A percentile compares a stretch with the other conserved stretches of the same genome.
phyloP scores from a whole-genome alignment of 2,329 filamentous ascomycete genomes.

The Arthrobotrys conoides region DNA sequence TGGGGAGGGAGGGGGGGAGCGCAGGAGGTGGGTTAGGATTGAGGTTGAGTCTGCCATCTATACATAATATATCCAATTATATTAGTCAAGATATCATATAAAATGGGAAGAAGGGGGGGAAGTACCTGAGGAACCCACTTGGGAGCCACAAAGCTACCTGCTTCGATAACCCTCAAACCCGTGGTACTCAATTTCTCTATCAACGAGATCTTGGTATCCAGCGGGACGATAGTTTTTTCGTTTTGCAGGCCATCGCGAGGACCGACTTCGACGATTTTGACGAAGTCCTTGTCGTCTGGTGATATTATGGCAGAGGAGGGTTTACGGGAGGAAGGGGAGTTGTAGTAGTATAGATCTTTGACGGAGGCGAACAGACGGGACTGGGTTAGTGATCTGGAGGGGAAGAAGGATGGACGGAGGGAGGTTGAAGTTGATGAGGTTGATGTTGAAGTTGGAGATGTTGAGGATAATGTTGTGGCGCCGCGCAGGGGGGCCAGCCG shows the following conservation, averaged over 20 bases:
- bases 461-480: not conserved
- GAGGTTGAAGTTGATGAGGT: not conserved
- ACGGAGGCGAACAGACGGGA: conserved; percentile 60
- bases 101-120: not conserved
- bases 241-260: conserved; percentile 90
- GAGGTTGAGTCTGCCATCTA: conserved; percentile 83
- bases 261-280: conserved; percentile 84
- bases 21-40: conserved; percentile 79
- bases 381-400: conserved; percentile 39
- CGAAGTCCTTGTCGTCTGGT: conserved; percentile 63
- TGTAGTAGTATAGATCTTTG: conserved; percentile 51
- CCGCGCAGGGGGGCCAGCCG: conserved; percentile 42
- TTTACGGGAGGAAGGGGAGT: not conserved
- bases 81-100: too few relatives aligned
- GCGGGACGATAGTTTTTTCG: conserved; percentile 79
- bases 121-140: conserved; percentile 86
- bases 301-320: not conserved
- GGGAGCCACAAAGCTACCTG: conserved; percentile 84
- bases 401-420: conserved; percentile 53
- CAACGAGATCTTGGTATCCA: conserved; percentile 81
- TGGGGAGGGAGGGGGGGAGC: conserved; percentile 71
- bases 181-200: conserved; percentile 78
- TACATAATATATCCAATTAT: conserved; percentile 15
- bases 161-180: conserved; percentile 81
- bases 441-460: not conserved